Evolutionary conservation across 1,284 basidiomycete species (phyloP).

Genomic region (Apiotrichum akiyoshidainum): DNA sequence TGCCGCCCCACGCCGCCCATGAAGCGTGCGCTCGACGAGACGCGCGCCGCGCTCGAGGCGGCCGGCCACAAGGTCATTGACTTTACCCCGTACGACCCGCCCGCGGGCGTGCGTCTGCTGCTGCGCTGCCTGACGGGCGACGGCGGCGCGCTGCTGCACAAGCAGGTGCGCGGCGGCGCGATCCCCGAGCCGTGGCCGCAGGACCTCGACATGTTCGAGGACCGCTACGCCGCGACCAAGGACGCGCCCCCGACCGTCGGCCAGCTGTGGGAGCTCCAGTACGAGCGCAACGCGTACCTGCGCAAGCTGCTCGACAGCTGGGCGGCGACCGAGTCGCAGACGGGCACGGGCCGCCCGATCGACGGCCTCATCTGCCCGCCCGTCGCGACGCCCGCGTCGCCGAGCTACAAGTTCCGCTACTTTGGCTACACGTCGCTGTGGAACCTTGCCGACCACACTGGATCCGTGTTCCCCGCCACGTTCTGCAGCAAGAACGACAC

Average conservation of each 20-base stretch:
- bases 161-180: conserved; percentile 4
- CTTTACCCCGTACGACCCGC: conserved; percentile 36
- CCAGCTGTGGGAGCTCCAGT: conserved; percentile 9
- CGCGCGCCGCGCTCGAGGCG: conserved; percentile 59
- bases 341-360: conserved; percentile 5
- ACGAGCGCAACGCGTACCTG: neutral
- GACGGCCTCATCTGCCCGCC: conserved; percentile 11
- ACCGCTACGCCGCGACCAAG: conserved; percentile 5
- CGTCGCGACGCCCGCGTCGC: neutral
- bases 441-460: conserved; percentile 57
- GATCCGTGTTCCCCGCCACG: conserved; percentile 61
- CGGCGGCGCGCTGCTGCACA: conserved; percentile 13
- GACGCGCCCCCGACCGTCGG: neutral
- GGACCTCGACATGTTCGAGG: conserved; percentile 7
- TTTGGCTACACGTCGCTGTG: conserved; percentile 12
- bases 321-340: neutral
- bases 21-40: conserved; percentile 60
- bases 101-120: conserved; percentile 6
- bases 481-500: conserved; percentile 57
- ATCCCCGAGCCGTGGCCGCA: conserved; percentile 23
- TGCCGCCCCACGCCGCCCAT: conserved; percentile 68
- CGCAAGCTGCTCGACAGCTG: conserved; percentile 2
- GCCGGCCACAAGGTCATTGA: conserved; percentile 63
- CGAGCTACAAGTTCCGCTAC: neutral
- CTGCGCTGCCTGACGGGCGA: conserved; percentile 11